Evolutionary conservation across 139 green algal genomes (phyloP), one percentile per base, ranked within the genome.

Genomic region (Chlorella sorokiniana): DNA sequence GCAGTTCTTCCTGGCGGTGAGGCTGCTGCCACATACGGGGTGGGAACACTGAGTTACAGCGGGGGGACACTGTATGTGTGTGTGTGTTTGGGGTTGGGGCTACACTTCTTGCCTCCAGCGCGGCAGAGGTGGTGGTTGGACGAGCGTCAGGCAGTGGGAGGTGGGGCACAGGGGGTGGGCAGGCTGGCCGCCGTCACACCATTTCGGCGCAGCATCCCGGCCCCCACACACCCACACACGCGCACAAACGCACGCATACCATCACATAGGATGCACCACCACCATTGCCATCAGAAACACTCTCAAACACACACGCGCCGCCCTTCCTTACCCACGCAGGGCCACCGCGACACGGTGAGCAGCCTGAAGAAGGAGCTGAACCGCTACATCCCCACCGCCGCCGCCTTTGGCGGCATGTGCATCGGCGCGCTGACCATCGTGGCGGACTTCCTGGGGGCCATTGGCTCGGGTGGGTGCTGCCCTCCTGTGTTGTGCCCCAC

Each of bases 321-420:
- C 23, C 68, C 42, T 16, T 25, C n/a, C 23, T 2, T 31, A 33
- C 37, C n/a, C 44, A 11, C 81, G 84, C 83, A 92, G 87, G 87
- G 87, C 65, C 87, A 93, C 72, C 87, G 90, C 56, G 89, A 94
- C 84, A 97, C 91, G 22, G 87, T 91, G 56, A 82, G 90, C 38
- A 93, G 88, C 54, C 86, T 98, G 62, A 96, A 94, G 92, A 98
- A 98, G 91, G 96, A 99, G 91, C 93, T 99, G 6, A 98, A 98
- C 91, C 91, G 94, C 35, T 97, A 97, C 94, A 97, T 97, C 82
- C 94, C 94, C 63, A 98, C 91, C 51, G 94, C 94, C 35, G 97
- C 97, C 25, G 94, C 94, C 0, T 99, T 99, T 91, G 97, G 97
- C 31, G 97, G 97, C 82, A 99, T 99, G 96, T 99, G 97, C 93